Percentiles rank a stretch among this genome's conserved stretches.
Conservation (phyloP, 2,329 filamentous ascomycete genomes). For the Verticillium zaregamsianum region DNA sequence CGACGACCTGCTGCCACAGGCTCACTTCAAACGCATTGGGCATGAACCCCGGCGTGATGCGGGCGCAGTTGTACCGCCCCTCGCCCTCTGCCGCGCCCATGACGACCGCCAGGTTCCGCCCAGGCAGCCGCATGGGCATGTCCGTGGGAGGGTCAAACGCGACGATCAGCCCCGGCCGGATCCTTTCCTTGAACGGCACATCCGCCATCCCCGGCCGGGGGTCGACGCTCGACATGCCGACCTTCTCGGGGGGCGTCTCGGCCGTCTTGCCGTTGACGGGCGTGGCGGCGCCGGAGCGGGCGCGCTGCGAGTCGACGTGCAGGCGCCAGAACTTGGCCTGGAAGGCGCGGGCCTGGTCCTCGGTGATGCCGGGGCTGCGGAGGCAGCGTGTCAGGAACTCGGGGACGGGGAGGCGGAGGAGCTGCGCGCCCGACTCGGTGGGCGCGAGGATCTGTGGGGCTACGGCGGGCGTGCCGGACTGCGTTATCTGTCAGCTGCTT, state of each 20-base stretch:
- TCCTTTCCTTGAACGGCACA: slow-evolving; percentile 32
- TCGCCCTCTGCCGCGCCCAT: slow-evolving; percentile 14
- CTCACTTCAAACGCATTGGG: slow-evolving; percentile 32
- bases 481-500: neutral
- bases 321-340: slow-evolving; percentile 36
- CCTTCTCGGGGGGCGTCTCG: slow-evolving; percentile 4
- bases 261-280: neutral
- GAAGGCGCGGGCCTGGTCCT: slow-evolving; percentile 36
- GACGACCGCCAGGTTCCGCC: slow-evolving; percentile 25
- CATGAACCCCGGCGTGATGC: slow-evolving; percentile 27
- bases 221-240: slow-evolving; percentile 23
- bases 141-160: slow-evolving; percentile 20
- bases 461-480: slow-evolving; percentile 36
- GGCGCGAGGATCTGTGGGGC: slow-evolving; percentile 30
- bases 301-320: slow-evolving; percentile 32
- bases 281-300: slow-evolving; percentile 1
- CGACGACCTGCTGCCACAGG: slow-evolving; percentile 31
- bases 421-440: slow-evolving; percentile 33
- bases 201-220: slow-evolving; percentile 14
- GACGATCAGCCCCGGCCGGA: slow-evolving; percentile 37
- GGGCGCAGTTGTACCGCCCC: slow-evolving; percentile 29
- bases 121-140: slow-evolving; percentile 8
- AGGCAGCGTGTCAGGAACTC: slow-evolving; percentile 37
- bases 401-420: slow-evolving; percentile 31
- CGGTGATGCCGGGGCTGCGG: slow-evolving; percentile 27